Evolutionary conservation across 2,329 filamentous ascomycete species (phyloP).

Genomic region (Cladosporium sp.): DNA sequence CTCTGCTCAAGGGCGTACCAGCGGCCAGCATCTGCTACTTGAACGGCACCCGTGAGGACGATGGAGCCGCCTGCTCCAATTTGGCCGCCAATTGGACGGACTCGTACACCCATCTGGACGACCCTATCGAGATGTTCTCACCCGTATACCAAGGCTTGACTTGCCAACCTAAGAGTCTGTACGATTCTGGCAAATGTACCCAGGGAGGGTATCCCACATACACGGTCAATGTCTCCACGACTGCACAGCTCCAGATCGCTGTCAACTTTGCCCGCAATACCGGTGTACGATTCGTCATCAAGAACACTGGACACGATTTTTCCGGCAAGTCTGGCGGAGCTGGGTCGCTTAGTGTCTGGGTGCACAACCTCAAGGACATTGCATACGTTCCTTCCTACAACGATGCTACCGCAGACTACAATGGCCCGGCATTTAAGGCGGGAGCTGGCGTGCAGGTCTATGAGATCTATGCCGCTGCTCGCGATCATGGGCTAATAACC

Average conservation of each 20-base stretch:
- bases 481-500: conserved; percentile 1
- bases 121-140: conserved; percentile 21
- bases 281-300: conserved; percentile 25
- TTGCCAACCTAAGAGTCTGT: conserved; percentile 17
- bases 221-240: conserved; percentile 22
- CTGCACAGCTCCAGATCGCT: conserved; percentile 22
- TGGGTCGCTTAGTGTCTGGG: conserved; percentile 28
- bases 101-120: conserved; percentile 15
- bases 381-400: conserved; percentile 19
- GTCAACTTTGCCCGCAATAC: conserved; percentile 26
- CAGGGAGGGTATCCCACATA: conserved; percentile 25
- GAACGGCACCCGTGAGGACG: not conserved
- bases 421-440: conserved; percentile 24
- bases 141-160: conserved; percentile 20
- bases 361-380: conserved; percentile 24
- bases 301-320: conserved; percentile 32
- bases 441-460: conserved; percentile 24
- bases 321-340: conserved; percentile 23
- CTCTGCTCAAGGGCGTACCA: not conserved
- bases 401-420: conserved; percentile 15
- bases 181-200: conserved; percentile 17
- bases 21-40: not conserved
- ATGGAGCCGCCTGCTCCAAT: not conserved
- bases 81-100: conserved; percentile 16
- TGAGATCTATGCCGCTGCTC: conserved; percentile 19